phyloP scores from a whole-genome alignment of 352 stramenopile genomes.

The Thraustochytrium sp. region DNA sequence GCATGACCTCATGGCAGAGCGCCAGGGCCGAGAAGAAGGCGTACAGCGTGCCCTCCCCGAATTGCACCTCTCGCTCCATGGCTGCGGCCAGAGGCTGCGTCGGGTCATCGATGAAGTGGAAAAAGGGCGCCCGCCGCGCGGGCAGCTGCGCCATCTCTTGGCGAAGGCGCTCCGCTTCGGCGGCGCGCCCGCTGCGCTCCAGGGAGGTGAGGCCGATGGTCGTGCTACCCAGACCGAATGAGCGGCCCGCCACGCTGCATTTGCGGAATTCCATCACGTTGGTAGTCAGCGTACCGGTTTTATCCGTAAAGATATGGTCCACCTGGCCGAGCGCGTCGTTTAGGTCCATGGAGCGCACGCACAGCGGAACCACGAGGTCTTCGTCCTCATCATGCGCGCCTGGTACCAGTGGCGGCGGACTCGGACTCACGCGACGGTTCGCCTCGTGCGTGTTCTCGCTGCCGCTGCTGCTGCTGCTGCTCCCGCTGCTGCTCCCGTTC shows the following conservation, averaged over 20 bases:
- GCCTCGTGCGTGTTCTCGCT: too few species aligned
- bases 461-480: too few species aligned
- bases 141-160: not conserved
- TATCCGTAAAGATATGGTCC: slow-evolving; percentile 98
- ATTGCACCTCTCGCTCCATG: not conserved
- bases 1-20: slow-evolving; percentile 32
- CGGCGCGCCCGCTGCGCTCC: not conserved
- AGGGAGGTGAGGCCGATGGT: slow-evolving; percentile 14
- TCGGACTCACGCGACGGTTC: too few species aligned
- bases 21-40: slow-evolving; percentile 27
- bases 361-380: not conserved
- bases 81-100: not conserved
- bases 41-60: slow-evolving; percentile 6
- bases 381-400: slow-evolving; percentile 55
- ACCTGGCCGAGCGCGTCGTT: slow-evolving; percentile 87
- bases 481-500: too few species aligned
- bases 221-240: slow-evolving; percentile 19
- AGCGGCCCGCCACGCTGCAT: slow-evolving; percentile 9
- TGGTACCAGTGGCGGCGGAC: too few species aligned
- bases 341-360: slow-evolving; percentile 75
- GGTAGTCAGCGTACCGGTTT: slow-evolving; percentile 96
- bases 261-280: slow-evolving; percentile 88
- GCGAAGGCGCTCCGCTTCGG: not conserved
- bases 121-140: not conserved
- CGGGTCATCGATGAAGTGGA: slow-evolving; percentile 36